Evolutionary conservation across 2,329 filamentous ascomycete species (phyloP).

Genomic region (Nannizziopsis arthrosporioides): DNA sequence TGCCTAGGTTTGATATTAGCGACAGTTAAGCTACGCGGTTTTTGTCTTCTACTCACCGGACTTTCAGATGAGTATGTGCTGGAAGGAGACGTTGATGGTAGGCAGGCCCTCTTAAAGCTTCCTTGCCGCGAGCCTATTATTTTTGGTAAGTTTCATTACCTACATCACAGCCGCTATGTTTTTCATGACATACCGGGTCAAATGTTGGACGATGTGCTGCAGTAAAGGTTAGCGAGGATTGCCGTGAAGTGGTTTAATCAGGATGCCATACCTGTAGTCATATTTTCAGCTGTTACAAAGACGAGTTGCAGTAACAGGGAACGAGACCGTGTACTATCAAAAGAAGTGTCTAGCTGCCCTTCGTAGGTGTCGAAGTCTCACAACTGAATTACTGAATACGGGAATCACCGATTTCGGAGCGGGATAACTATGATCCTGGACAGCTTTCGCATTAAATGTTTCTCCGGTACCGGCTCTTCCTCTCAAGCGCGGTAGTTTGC

Average conservation of each 20-base stretch:
- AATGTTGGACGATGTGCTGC: constrained; percentile 78
- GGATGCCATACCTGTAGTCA: constrained; percentile 32
- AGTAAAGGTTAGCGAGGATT: constrained; percentile 20
- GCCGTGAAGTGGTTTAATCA: neutral
- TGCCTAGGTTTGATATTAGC: constrained; percentile 40
- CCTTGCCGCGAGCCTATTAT: constrained; percentile 75
- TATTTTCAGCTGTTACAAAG: constrained; percentile 13
- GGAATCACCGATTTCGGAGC: too few species aligned
- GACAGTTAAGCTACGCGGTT: neutral
- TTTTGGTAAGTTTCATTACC: constrained; percentile 19
- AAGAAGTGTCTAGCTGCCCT: too few species aligned
- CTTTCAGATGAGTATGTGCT: constrained; percentile 86
- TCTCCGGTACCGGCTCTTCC: too few species aligned
- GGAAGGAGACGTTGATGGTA: constrained; percentile 95
- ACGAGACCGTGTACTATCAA: too few species aligned
- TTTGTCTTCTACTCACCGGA: constrained; percentile 43
- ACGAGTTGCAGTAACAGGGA: neutral
- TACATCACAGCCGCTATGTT: neutral
- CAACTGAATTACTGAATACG: too few species aligned
- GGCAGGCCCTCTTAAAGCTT: constrained; percentile 80
- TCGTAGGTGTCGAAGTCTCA: too few species aligned
- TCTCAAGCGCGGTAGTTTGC: too few species aligned
- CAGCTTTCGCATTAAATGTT: too few species aligned
- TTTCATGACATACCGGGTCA: constrained; percentile 55
- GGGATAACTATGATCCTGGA: too few species aligned